A percentile compares a stretch with the other conserved stretches of the same genome.
phyloP scores from a whole-genome alignment of 2,329 filamentous ascomycete species.

The Tolypocladium guangdongense region DNA sequence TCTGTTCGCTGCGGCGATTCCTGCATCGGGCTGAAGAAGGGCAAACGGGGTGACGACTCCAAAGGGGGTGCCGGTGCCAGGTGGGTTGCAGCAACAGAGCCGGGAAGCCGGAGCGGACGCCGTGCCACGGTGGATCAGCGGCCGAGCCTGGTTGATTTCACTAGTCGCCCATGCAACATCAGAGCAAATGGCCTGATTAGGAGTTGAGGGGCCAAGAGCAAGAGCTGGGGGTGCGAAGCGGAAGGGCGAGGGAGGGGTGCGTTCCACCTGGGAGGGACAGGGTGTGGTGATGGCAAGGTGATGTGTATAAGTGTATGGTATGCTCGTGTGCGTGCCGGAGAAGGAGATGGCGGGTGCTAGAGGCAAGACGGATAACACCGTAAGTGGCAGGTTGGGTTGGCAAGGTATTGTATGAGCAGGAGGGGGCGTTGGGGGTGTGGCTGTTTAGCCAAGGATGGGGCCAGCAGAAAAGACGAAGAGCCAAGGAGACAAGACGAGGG shows the following conservation, averaged over 20 bases:
- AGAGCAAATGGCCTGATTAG: constrained; percentile 12
- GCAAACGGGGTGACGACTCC: constrained; percentile 3
- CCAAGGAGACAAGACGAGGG: background rate
- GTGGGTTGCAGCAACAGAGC: constrained; percentile 1
- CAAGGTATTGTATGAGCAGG: background rate
- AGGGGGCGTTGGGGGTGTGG: background rate
- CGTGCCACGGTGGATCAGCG: constrained; percentile 10
- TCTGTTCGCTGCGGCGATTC: constrained; percentile 4
- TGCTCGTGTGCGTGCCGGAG: background rate
- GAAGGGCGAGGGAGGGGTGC: background rate
- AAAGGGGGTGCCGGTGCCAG: constrained; percentile 1
- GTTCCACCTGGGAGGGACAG: background rate
- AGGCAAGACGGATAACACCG: background rate
- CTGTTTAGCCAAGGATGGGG: background rate
- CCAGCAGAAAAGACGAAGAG: background rate
- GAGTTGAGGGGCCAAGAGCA: constrained; percentile 6
- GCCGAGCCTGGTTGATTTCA: constrained; percentile 6
- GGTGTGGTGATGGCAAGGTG: background rate
- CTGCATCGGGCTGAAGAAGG: constrained; percentile 6
- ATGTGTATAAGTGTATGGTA: too few relatives aligned
- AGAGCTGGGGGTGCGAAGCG: background rate
- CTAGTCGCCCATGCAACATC: constrained; percentile 7
- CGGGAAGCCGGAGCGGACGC: constrained; percentile 9
- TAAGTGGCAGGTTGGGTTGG: background rate
- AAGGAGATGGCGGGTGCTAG: background rate